Conservation (phyloP, 495 filamentous ascomycete genomes). For the Evernia prunastri region DNA sequence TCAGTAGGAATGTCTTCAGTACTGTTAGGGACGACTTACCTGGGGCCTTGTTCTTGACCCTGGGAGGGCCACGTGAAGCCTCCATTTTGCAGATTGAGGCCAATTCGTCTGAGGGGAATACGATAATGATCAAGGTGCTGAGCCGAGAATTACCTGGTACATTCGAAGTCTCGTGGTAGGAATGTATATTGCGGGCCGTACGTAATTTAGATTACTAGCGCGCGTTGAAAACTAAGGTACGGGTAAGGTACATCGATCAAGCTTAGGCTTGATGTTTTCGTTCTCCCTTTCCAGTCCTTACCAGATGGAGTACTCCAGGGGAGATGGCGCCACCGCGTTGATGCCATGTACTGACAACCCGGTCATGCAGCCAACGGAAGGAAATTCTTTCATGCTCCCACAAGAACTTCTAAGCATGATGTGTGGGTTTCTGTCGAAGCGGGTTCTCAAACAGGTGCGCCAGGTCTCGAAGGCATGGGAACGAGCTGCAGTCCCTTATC, state of each 20-base stretch:
- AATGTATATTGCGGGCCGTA: neutral
- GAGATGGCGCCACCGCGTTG: neutral
- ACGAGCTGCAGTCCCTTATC: neutral
- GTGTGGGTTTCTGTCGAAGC: neutral
- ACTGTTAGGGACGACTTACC: constrained; percentile 18
- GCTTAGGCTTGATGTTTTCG: neutral
- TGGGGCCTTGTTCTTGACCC: constrained; percentile 98
- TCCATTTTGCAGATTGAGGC: constrained; percentile 57
- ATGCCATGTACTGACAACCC: neutral
- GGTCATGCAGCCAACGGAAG: neutral
- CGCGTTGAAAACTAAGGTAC: no score
- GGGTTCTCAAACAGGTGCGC: neutral
- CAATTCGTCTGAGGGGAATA: neutral
- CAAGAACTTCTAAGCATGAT: neutral
- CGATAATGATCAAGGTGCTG: neutral
- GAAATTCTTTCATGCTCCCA: neutral
- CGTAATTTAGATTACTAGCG: constrained; percentile 3
- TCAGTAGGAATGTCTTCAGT: constrained; percentile 8
- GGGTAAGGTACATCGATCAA: neutral
- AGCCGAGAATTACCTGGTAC: neutral
- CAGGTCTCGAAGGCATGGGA: neutral
- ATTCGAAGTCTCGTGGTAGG: neutral
- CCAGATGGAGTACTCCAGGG: neutral
- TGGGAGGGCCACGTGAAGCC: constrained; percentile 82
- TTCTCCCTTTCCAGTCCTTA: neutral